Evolutionary conservation across 192 early-diverging fungal species (phyloP).

Genomic region (Coemansia sp.): DNA sequence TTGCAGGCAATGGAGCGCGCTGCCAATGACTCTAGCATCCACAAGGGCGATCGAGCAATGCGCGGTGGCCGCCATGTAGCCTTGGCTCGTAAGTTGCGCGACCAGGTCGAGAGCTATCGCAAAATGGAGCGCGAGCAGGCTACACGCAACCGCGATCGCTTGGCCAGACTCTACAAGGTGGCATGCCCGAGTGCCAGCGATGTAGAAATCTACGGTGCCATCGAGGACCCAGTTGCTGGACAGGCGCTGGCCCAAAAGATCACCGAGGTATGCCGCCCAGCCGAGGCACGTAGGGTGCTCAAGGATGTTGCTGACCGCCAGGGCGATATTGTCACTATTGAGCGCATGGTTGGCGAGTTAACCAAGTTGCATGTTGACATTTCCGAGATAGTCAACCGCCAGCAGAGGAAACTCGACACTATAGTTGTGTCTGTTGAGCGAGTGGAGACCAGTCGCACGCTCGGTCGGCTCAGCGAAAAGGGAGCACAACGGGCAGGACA

Average conservation of each 20-base stretch:
- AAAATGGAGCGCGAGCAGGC: conserved; percentile 28
- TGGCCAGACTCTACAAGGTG: conserved; percentile 21
- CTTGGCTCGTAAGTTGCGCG: conserved; percentile 4
- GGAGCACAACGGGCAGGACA: background rate
- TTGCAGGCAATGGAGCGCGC: conserved; percentile 18
- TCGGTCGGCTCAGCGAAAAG: conserved; percentile 10
- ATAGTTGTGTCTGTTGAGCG: conserved; percentile 25
- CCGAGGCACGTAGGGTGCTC: conserved; percentile 24
- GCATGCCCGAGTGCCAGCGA: conserved; percentile 26
- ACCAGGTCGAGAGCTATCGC: conserved; percentile 23
- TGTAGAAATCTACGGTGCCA: conserved; percentile 19
- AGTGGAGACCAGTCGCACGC: conserved; percentile 4
- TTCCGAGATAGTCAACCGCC: conserved; percentile 27
- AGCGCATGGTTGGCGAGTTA: conserved; percentile 29
- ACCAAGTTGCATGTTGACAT: conserved; percentile 16
- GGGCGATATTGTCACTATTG: conserved; percentile 27
- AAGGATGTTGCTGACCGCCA: conserved; percentile 36
- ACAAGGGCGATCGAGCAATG: conserved; percentile 11
- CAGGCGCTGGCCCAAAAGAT: conserved; percentile 14
- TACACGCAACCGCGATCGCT: conserved; percentile 25
- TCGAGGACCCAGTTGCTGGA: conserved; percentile 11
- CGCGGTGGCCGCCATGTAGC: conserved; percentile 7
- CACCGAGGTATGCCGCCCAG: background rate
- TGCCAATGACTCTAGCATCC: conserved; percentile 2
- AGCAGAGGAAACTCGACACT: conserved; percentile 35